phyloP scores from a whole-genome alignment of 2,329 filamentous ascomycete genomes.

The Fusarium camptoceras region DNA sequence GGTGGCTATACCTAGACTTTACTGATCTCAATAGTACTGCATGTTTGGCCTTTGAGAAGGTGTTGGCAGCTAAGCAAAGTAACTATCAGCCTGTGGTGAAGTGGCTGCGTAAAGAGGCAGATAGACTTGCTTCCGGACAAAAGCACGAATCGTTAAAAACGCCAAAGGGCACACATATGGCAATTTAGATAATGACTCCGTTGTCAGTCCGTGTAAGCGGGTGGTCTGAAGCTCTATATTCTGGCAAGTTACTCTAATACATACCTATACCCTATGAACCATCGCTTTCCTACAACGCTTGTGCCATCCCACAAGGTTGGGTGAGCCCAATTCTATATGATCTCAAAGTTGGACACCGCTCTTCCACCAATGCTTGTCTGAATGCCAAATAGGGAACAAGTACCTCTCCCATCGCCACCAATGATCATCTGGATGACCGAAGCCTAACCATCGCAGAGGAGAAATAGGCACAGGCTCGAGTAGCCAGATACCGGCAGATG shows the following conservation, averaged over 20 bases:
- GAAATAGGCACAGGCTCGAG: slow-evolving; percentile 86
- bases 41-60: slow-evolving; percentile 74
- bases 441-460: slow-evolving; percentile 71
- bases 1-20: background rate
- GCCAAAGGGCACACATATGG: background rate
- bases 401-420: slow-evolving; percentile 75
- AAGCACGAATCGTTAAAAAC: background rate
- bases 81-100: slow-evolving; percentile 71
- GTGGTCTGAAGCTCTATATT: background rate
- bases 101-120: slow-evolving; percentile 71
- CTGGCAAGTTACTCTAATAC: background rate
- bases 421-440: slow-evolving; percentile 69
- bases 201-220: background rate
- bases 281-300: background rate
- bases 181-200: background rate
- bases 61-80: slow-evolving; percentile 78
- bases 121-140: slow-evolving; percentile 48
- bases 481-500: slow-evolving; percentile 79
- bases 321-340: background rate
- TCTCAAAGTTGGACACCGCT: slow-evolving; percentile 50
- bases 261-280: background rate
- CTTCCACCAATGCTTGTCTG: slow-evolving; percentile 72
- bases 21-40: slow-evolving; percentile 65
- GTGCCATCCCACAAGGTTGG: background rate
- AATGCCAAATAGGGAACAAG: slow-evolving; percentile 66